phyloP scores from a whole-genome alignment of 257 asterid species.

The Solanum virginianum region DNA sequence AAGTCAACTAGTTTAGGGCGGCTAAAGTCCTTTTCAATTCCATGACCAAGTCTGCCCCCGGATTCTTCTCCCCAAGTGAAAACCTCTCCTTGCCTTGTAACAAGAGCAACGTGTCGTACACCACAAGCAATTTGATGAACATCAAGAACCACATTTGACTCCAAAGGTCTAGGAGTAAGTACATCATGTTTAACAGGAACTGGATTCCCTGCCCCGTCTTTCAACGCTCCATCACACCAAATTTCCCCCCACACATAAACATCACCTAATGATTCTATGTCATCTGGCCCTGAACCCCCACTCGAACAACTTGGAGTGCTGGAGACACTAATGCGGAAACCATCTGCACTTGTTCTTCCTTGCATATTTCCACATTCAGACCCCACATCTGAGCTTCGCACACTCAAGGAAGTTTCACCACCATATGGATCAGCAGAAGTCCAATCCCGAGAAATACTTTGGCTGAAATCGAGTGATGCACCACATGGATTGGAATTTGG shows the following conservation, averaged over 20 bases:
- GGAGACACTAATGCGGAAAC: constrained; percentile 87
- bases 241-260: constrained; percentile 96
- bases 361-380: constrained; percentile 73
- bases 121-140: constrained; percentile 92
- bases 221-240: constrained; percentile 62
- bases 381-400: constrained; percentile 68
- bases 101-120: constrained; percentile 71
- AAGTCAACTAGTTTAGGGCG: constrained; percentile 66
- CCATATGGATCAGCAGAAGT: constrained; percentile 32
- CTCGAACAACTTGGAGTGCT: constrained; percentile 94
- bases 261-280: constrained; percentile 92
- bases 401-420: constrained; percentile 15
- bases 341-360: constrained; percentile 81
- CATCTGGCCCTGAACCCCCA: constrained; percentile 86
- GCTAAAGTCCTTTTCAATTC: constrained; percentile 57
- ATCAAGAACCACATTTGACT: constrained; percentile 73
- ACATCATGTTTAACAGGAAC: constrained; percentile 49
- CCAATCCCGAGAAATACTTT: constrained; percentile 41
- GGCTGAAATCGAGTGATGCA: constrained; percentile 38
- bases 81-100: constrained; percentile 88
- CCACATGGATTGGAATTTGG: constrained; percentile 31
- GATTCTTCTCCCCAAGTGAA: constrained; percentile 95
- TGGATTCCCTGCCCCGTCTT: constrained; percentile 46
- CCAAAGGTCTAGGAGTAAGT: constrained; percentile 60
- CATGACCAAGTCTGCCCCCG: constrained; percentile 91